Conservation (phyloP, 352 stramenopile genomes). For the Salisapilia sapeloensis region DNA sequence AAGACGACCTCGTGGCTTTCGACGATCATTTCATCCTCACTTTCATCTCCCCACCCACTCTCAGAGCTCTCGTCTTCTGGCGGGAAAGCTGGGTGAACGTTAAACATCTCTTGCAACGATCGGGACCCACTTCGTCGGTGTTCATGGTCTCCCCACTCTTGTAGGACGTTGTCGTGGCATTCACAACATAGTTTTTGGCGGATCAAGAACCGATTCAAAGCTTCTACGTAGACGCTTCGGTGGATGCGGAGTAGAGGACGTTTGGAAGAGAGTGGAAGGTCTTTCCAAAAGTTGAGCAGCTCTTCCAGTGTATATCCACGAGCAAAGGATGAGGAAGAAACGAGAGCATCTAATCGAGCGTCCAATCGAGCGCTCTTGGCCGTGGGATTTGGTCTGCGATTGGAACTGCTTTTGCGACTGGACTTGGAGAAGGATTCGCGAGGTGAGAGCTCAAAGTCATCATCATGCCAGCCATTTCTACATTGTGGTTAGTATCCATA, state of each 20-base stretch:
- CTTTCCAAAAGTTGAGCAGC: conserved; percentile 70
- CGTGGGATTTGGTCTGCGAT: too few relatives aligned
- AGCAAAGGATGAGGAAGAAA: too few relatives aligned
- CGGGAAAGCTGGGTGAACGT: conserved; percentile 55
- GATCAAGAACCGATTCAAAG: conserved; percentile 61
- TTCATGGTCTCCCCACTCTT: conserved; percentile 68
- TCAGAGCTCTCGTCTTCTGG: conserved; percentile 22
- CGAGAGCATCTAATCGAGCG: too few relatives aligned
- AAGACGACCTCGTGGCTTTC: conserved; percentile 3
- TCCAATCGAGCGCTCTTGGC: too few relatives aligned
- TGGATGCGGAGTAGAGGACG: conserved; percentile 49
- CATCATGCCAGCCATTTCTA: too few relatives aligned
- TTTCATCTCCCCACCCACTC: conserved; percentile 6
- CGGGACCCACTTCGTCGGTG: conserved; percentile 38
- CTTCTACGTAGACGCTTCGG: conserved; percentile 44
- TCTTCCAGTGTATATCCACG: conserved; percentile 54
- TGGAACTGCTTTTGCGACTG: too few relatives aligned
- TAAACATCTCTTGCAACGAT: conserved; percentile 59
- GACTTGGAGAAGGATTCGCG: too few relatives aligned
- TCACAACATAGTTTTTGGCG: conserved; percentile 63
- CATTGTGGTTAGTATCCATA: too few relatives aligned
- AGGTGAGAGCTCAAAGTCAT: too few relatives aligned
- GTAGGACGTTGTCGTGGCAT: conserved; percentile 70
- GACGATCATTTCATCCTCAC: conserved; percentile 12
- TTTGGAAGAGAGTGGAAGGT: conserved; percentile 45